Evolutionary conservation across 176 grass and related monocot genomes (phyloP).

Genomic region (Pontederia paniculata): DNA sequence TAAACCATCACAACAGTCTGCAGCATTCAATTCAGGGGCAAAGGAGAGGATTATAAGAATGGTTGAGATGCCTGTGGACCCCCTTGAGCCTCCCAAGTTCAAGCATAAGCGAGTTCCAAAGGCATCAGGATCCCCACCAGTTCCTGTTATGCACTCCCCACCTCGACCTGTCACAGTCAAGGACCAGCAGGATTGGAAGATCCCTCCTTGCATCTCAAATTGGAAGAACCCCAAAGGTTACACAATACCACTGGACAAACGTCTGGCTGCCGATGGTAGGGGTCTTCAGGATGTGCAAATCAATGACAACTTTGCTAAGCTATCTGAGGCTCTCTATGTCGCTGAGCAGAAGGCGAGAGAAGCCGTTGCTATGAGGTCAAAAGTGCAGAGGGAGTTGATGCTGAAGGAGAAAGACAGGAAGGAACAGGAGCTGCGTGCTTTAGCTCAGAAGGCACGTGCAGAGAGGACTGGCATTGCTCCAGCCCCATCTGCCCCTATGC

Average conservation of each 20-base stretch:
- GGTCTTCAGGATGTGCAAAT: constrained; percentile 94
- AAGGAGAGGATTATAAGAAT: constrained; percentile 85
- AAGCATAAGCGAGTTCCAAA: constrained; percentile 80
- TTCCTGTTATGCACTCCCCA: constrained; percentile 76
- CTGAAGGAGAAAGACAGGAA: constrained; percentile 88
- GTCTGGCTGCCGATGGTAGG: constrained; percentile 71
- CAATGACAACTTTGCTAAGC: constrained; percentile 82
- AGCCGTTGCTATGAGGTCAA: constrained; percentile 79
- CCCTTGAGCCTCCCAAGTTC: constrained; percentile 87
- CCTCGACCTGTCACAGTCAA: constrained; percentile 77
- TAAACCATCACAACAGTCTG: constrained; percentile 76
- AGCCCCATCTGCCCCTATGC: constrained; percentile 6
- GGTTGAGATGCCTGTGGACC: constrained; percentile 56
- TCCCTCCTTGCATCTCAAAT: constrained; percentile 85
- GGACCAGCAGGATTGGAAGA: constrained; percentile 98
- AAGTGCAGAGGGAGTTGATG: constrained; percentile 74
- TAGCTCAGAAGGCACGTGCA: constrained; percentile 73
- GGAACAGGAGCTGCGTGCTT: constrained; percentile 75
- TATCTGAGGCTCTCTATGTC: constrained; percentile 72
- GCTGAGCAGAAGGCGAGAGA: constrained; percentile 81
- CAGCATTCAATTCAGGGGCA: constrained; percentile 83
- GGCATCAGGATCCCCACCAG: constrained; percentile 62
- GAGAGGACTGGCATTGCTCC: constrained; percentile 74
- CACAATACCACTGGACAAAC: constrained; percentile 83
- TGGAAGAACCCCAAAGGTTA: constrained; percentile 98